Evolutionary conservation across 108 stramenopile genomes (phyloP), one percentile per base, ranked within the genome.

Genomic region (Bacterosira constricta): DNA sequence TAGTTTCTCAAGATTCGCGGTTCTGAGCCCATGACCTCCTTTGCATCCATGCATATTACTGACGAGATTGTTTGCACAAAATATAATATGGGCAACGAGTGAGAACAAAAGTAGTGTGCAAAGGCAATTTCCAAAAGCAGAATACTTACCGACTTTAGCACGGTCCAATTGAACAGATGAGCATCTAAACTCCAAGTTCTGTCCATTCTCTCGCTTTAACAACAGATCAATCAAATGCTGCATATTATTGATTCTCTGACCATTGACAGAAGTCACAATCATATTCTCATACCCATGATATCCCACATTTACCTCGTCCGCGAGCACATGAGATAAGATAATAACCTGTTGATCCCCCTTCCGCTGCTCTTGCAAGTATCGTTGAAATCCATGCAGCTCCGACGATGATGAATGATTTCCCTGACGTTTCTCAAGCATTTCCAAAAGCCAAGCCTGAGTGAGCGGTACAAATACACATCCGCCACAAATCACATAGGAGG

Each of bases 271-370:
- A 17, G 57, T 57, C 44, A 75, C 65, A 12, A 75, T n/a, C 4
- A 67, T 25, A 27, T 50, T 59, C 23, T 30, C 29, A 55, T 52
- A 66, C 11, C 57, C 35, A 46, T 75, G 73, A 41, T 63, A 75
- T 12, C 73, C 65, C 13, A 58, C 34, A 67, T 75, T 75, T 3
- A 75, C 66, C 36, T 75, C 55, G 57, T 75, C 73, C 9, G 73
- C 54, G 31, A 75, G 57, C 6, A 75, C 57, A 51, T 63, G 46
- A 12, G 73, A 75, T 20, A 75, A 47, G 13, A 75, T 27, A n/a
- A 75, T 66, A 1, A 75, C 34, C 37, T 75, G 65, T 30, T 75
- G 57, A 37, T 30, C 13, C 35, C 65, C 55, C 36, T 37, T 52
- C 20, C 63, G 39, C 34, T 65, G 63, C 13, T 73, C 64, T 20